A percentile compares a stretch with the other conserved stretches of the same genome.
phyloP scores from a whole-genome alignment of 805 yeast species.

The Sugiyamaella lignohabitans region DNA sequence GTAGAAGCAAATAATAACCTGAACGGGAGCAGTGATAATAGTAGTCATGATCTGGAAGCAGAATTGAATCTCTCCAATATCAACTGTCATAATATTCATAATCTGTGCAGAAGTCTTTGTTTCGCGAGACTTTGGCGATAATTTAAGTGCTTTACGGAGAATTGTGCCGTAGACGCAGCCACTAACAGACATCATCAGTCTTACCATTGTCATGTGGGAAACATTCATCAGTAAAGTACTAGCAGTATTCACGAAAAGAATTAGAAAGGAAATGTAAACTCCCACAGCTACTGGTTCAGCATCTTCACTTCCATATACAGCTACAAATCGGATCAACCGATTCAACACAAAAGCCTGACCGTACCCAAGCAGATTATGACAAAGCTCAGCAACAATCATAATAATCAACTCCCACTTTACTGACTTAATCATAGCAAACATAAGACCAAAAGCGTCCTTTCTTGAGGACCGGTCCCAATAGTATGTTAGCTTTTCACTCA shows the following conservation, averaged over 20 bases:
- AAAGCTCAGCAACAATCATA: conserved; percentile 42
- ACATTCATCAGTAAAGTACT: conserved; percentile 43
- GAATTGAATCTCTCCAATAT: conserved; percentile 55
- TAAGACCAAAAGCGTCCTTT: conserved; percentile 35
- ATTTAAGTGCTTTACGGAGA: conserved; percentile 54
- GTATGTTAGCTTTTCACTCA: conserved; percentile 42
- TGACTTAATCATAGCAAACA: conserved; percentile 2
- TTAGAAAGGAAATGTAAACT: conserved; percentile 46
- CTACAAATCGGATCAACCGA: conserved; percentile 49
- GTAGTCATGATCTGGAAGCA: conserved; percentile 66
- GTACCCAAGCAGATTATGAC: conserved; percentile 39
- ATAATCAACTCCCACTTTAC: conserved; percentile 3
- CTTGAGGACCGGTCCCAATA: conserved; percentile 52
- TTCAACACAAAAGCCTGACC: conserved; percentile 72
- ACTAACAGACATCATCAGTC: conserved; percentile 52
- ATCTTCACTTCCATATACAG: conserved; percentile 28
- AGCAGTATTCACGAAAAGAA: conserved; percentile 50
- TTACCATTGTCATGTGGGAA: conserved; percentile 58
- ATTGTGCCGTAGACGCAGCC: conserved; percentile 36
- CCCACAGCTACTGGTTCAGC: conserved; percentile 44
- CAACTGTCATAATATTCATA: conserved; percentile 63
- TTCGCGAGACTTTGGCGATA: conserved; percentile 56
- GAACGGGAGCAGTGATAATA: conserved; percentile 89
- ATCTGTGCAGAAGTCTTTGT: conserved; percentile 65
- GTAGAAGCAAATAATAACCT: conserved; percentile 63